These are phyloP conservation scores for Spongiforma sp. DNA, from an alignment of 1,284 basidiomycete genomes.

Conservation along the genomic window DNA sequence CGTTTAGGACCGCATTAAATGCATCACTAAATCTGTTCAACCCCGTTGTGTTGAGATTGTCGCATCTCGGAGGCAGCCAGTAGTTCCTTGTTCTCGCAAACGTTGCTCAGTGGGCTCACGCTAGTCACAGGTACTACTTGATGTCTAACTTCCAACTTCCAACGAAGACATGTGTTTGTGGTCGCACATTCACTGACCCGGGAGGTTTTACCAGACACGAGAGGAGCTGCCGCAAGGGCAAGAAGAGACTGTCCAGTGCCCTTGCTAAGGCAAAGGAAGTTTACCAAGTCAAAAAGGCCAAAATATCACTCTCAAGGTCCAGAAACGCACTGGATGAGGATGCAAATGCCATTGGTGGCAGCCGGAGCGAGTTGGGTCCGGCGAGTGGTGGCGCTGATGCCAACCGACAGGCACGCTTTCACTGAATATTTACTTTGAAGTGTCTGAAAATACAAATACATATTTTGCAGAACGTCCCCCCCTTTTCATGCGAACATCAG, in stretches of 20 bases:
- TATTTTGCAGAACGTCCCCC: background rate
- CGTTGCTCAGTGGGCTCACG: too few relatives aligned
- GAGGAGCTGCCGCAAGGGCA: background rate
- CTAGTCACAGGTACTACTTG: too few relatives aligned
- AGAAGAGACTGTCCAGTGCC: background rate
- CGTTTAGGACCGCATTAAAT: too few relatives aligned
- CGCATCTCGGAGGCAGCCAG: too few relatives aligned
- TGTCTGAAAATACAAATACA: background rate
- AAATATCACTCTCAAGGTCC: background rate
- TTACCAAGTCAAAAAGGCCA: background rate
- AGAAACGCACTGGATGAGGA: background rate
- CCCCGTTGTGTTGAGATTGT: too few relatives aligned
- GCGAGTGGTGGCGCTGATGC: background rate
- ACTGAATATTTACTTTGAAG: background rate
- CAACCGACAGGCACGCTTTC: background rate
- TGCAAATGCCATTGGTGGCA: background rate
- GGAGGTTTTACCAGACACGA: background rate
- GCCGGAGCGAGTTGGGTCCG: background rate
- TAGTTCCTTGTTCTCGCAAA: too few relatives aligned
- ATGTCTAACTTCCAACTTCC: too few relatives aligned
- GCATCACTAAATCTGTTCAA: too few relatives aligned
- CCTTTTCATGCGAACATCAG: background rate
- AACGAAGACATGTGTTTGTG: too few relatives aligned
- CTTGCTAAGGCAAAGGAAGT: background rate
- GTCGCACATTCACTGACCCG: too few relatives aligned